phyloP scores from a whole-genome alignment of 2,329 filamentous ascomycete species.

The Colletotrichum filicis region DNA sequence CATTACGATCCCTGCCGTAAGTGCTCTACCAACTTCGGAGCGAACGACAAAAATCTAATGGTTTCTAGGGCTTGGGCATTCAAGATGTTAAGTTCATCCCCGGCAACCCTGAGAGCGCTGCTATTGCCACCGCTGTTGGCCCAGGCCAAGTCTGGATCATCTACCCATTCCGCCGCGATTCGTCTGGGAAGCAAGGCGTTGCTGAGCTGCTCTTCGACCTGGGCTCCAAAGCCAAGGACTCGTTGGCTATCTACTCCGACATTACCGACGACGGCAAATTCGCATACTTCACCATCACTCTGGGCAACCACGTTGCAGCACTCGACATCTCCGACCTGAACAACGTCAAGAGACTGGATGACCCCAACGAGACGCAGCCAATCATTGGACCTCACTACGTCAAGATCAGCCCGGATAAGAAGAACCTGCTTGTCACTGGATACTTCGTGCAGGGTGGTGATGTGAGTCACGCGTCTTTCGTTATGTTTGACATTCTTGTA shows the following conservation, averaged over 20 bases:
- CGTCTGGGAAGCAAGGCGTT: constrained; percentile 65
- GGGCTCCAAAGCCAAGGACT: constrained; percentile 65
- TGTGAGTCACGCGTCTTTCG: constrained; percentile 33
- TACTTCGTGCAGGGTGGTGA: constrained; percentile 74
- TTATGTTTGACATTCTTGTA: neutral
- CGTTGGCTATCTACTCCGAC: constrained; percentile 70
- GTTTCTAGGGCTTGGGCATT: constrained; percentile 62
- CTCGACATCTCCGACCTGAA: constrained; percentile 70
- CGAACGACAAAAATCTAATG: neutral
- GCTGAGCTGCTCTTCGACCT: constrained; percentile 69
- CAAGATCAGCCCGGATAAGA: constrained; percentile 72
- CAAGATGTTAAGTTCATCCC: constrained; percentile 76
- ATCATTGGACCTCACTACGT: constrained; percentile 72
- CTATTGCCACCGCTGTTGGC: constrained; percentile 69
- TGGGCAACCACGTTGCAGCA: constrained; percentile 70
- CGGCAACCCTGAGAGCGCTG: constrained; percentile 66
- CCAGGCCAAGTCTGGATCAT: constrained; percentile 73
- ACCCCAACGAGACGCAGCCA: constrained; percentile 68
- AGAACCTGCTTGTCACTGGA: constrained; percentile 72
- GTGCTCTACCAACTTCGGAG: constrained; percentile 21
- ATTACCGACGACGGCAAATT: constrained; percentile 67
- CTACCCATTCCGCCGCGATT: constrained; percentile 68
- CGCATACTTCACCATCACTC: constrained; percentile 69
- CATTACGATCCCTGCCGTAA: constrained; percentile 67
- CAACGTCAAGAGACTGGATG: constrained; percentile 69